phyloP scores from a whole-genome alignment of 345 rosid species.

The Cardiospermum halicacabum region DNA sequence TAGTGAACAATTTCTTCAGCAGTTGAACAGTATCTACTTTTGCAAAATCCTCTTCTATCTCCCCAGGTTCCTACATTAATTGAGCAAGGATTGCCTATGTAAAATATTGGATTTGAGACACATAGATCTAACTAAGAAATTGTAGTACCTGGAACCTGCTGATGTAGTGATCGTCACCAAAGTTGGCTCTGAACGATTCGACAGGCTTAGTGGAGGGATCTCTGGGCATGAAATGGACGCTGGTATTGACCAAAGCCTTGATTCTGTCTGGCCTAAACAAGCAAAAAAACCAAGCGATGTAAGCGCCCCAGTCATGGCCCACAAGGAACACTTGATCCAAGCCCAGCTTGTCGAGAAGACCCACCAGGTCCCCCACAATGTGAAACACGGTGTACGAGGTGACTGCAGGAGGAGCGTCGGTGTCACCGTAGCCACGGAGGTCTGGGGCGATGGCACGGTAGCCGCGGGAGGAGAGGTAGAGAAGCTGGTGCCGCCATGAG shows the following conservation, averaged over 20 bases:
- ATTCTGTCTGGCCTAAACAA: conserved; percentile 22
- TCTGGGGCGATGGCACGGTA: conserved; percentile 35
- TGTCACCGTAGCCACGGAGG: conserved; percentile 35
- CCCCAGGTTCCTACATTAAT: conserved; percentile 59
- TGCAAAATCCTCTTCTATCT: conserved; percentile 69
- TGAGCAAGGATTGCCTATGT: conserved; percentile 7
- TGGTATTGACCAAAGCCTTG: conserved; percentile 27
- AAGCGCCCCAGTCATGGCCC: conserved; percentile 15
- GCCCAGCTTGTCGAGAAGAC: conserved; percentile 19
- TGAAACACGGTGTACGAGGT: conserved; percentile 23
- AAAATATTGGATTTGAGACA: neutral
- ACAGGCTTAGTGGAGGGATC: conserved; percentile 26
- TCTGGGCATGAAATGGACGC: conserved; percentile 27
- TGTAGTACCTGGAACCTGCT: conserved; percentile 32
- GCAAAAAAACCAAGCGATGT: conserved; percentile 8
- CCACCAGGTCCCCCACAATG: conserved; percentile 28
- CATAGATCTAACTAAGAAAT: neutral
- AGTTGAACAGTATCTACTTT: conserved; percentile 44
- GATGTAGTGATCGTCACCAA: conserved; percentile 33
- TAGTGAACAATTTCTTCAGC: conserved; percentile 31
- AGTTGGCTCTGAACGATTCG: conserved; percentile 14
- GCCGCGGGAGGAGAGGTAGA: conserved; percentile 22
- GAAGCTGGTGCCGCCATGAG: conserved; percentile 36
- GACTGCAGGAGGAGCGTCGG: conserved; percentile 26
- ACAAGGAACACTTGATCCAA: conserved; percentile 9